Evolutionary conservation across 805 yeast genomes (phyloP), one percentile per base, ranked within the genome.

Genomic region (Yamadazyma insecticola): DNA sequence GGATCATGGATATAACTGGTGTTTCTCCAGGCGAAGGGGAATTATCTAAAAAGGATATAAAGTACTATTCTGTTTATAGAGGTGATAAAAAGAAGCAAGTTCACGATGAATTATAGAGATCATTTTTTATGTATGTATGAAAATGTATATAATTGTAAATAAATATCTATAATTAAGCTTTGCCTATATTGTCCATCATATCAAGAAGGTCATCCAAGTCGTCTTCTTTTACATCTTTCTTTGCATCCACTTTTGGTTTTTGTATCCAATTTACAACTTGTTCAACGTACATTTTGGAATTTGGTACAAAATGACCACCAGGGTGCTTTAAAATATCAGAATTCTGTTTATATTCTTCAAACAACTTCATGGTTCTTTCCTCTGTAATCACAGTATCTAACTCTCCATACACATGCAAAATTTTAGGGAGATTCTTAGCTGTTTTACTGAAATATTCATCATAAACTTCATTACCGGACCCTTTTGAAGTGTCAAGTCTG

Each of bases 241-340:
- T 18, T 20, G 36, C 21, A 9, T 44, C 47, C 2, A 30, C 40
- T 8, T 43, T 35, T n/a, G n/a, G n/a, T 10, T 29, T 31, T 29
- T 47, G 51, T 9, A 66, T 59, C 71, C 71, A 66, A 36, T 58
- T 61, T 12, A 55, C 47, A 5, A 64, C 69, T 38, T 62, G 63
- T 32, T 60, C 65, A 2, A 64, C 53, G 38, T 57, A 47, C 11
- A 53, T 29, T 55, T 83, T 84, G 29, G 88, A 81, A 57, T 86
- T 87, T 17, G 97, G 98, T 28, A 90, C 96, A 61, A 83, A 88
- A 52, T 90, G 98, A 2, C 97, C 97, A 39, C 98, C 97, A 7
- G 97, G 97, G 50, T 90, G 98, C 41, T 74, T 81, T 37, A 81
- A 65, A 5, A 83, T 61, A 31, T 73, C 72, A 31, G 81, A 74